Conservation (phyloP, 805 yeast genomes). For the Sungouiella thailandica region DNA sequence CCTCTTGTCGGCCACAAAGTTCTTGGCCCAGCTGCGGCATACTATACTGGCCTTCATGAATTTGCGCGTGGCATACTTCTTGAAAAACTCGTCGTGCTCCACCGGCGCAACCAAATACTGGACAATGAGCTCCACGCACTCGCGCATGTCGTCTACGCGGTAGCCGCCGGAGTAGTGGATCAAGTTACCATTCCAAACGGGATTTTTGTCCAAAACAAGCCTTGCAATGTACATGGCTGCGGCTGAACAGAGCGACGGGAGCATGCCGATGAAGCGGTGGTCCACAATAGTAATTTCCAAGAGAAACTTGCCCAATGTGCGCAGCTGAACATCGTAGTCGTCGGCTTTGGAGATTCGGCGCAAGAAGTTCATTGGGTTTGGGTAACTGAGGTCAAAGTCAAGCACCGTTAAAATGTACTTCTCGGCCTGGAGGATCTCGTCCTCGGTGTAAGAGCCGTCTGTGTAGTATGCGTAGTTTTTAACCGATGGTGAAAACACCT, state of each 20-base stretch:
- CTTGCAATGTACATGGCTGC: constrained; percentile 83
- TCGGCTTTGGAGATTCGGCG: constrained; percentile 89
- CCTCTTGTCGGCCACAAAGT: constrained; percentile 44
- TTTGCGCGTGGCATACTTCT: constrained; percentile 85
- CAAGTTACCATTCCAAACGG: constrained; percentile 79
- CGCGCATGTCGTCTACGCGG: constrained; percentile 63
- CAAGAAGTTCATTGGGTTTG: constrained; percentile 86
- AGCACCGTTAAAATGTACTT: constrained; percentile 67
- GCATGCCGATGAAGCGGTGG: constrained; percentile 63
- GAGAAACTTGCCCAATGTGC: constrained; percentile 81
- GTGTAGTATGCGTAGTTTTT: constrained; percentile 83
- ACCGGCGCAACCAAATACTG: constrained; percentile 77
- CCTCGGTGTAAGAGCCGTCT: constrained; percentile 78
- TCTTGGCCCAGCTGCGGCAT: constrained; percentile 81
- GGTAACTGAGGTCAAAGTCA: constrained; percentile 72
- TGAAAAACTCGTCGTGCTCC: constrained; percentile 87
- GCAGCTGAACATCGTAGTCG: constrained; percentile 75
- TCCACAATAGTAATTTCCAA: constrained; percentile 76
- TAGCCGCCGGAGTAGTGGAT: constrained; percentile 92
- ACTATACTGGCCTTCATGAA: constrained; percentile 80
- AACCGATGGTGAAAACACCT: constrained; percentile 82
- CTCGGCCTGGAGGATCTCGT: constrained; percentile 80
- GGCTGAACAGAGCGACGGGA: constrained; percentile 80
- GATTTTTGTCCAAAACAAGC: constrained; percentile 58
- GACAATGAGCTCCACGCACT: constrained; percentile 68